Evolutionary conservation across 2,329 filamentous ascomycete genomes (phyloP).

Genomic region (Aspergillus sp.): DNA sequence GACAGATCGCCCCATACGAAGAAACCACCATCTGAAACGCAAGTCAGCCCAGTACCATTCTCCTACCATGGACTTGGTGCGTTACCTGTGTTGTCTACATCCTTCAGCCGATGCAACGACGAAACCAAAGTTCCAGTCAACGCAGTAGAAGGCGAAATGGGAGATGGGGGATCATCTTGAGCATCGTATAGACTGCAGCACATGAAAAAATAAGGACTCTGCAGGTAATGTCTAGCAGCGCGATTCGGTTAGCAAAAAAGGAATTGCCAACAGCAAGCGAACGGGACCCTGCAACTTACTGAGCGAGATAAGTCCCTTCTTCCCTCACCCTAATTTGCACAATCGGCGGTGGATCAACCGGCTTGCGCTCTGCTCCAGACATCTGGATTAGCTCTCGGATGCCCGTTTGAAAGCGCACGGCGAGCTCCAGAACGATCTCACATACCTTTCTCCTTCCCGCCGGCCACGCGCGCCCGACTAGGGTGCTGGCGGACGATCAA

Average conservation of each 20-base stretch:
- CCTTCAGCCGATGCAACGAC: conserved; percentile 78
- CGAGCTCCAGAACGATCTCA: conserved; percentile 4
- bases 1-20: conserved; percentile 92
- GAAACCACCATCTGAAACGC: conserved; percentile 67
- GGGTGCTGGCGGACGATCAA: conserved; percentile 67
- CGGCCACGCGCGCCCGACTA: conserved; percentile 64
- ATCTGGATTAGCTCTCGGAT: conserved; percentile 14
- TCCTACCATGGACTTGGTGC: conserved; percentile 9
- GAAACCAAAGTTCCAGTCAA: conserved; percentile 74
- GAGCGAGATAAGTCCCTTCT: conserved; percentile 51
- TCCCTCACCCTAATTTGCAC: conserved; percentile 64
- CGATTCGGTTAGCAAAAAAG: background rate
- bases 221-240: conserved; percentile 55
- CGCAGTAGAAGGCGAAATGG: conserved; percentile 50
- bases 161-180: conserved; percentile 46
- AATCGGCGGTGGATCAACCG: conserved; percentile 81
- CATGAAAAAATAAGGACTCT: conserved; percentile 66
- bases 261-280: conserved; percentile 14
- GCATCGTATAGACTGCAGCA: conserved; percentile 56
- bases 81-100: conserved; percentile 65
- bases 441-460: conserved; percentile 73
- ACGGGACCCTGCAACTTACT: conserved; percentile 50
- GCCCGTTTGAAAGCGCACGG: background rate
- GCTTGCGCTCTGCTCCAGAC: conserved; percentile 66
- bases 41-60: conserved; percentile 4